These are phyloP conservation scores for Terfezia boudieri DNA, from an alignment of 495 filamentous ascomycete genomes.

Conservation along the genomic window DNA sequence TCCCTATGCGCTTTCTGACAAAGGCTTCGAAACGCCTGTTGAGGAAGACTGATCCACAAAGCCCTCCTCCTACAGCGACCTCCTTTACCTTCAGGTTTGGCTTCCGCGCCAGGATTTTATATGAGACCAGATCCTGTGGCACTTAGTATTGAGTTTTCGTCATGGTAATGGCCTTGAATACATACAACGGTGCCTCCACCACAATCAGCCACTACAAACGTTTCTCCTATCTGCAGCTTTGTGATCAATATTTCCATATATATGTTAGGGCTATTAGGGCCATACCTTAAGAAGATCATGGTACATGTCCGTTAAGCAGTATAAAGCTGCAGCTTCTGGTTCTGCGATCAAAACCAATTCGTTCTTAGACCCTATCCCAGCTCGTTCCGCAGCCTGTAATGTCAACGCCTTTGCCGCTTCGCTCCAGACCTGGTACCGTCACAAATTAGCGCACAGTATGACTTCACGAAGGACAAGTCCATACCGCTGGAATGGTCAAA, in stretches of 20 bases:
- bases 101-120: slow-evolving; percentile 27
- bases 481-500: slow-evolving; percentile 30
- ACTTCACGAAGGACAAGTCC: not conserved
- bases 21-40: slow-evolving; percentile 7
- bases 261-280: not conserved
- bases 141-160: too few species aligned
- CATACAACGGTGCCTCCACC: slow-evolving; percentile 43
- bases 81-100: slow-evolving; percentile 3
- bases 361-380: slow-evolving; percentile 28
- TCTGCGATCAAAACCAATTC: slow-evolving; percentile 33
- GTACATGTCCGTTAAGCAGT: slow-evolving; percentile 4
- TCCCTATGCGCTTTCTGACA: slow-evolving; percentile 4
- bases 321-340: slow-evolving; percentile 23
- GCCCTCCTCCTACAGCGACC: slow-evolving; percentile 3
- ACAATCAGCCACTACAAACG: slow-evolving; percentile 50
- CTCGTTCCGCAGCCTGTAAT: slow-evolving; percentile 23
- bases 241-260: not conserved
- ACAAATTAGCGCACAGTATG: not conserved
- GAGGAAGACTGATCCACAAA: slow-evolving; percentile 6
- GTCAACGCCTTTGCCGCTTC: slow-evolving; percentile 29
- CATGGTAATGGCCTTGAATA: not conserved
- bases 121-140: slow-evolving; percentile 22
- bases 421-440: slow-evolving; percentile 25
- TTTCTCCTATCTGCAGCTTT: slow-evolving; percentile 29
- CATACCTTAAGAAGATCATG: slow-evolving; percentile 4